phyloP scores from a whole-genome alignment of 306 rosid species.

The Purshia tridentata region DNA sequence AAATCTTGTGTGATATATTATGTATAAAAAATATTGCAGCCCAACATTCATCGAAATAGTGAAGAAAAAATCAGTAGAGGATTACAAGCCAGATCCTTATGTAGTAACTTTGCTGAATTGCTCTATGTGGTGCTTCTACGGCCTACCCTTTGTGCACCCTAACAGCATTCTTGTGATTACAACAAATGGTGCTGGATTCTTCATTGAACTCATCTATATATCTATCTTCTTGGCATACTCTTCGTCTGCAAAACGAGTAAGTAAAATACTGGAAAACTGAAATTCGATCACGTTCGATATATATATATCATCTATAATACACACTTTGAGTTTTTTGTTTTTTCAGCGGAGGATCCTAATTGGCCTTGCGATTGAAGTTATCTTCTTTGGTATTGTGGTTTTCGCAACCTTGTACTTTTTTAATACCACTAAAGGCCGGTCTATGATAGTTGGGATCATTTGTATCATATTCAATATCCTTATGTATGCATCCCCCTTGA shows the following conservation, averaged over 20 bases:
- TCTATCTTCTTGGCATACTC: constrained; percentile 44
- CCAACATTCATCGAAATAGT: constrained; percentile 47
- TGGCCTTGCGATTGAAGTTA: constrained; percentile 30
- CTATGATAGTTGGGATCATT: constrained; percentile 37
- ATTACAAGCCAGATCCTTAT: constrained; percentile 67
- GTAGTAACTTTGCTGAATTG: constrained; percentile 56
- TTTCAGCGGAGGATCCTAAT: constrained; percentile 51
- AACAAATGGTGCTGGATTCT: constrained; percentile 48
- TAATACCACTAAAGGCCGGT: constrained; percentile 23
- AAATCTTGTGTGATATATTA: too few relatives aligned
- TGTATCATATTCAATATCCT: constrained; percentile 52
- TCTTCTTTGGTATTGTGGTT: constrained; percentile 30
- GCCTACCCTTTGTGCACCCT: constrained; percentile 54
- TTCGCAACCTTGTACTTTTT: constrained; percentile 23
- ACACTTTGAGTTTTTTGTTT: too few relatives aligned
- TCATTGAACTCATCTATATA: constrained; percentile 43
- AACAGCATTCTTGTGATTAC: constrained; percentile 46
- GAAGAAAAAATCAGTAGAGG: constrained; percentile 53
- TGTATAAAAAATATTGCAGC: constrained; percentile 21
- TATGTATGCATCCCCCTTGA: constrained; percentile 78
- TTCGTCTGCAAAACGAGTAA: constrained; percentile 41
- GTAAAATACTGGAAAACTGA: background rate
- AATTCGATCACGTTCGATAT: background rate
- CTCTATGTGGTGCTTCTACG: constrained; percentile 60
- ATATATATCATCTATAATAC: background rate